A percentile compares a stretch with the other conserved stretches of the same genome.
phyloP scores from a whole-genome alignment of 208 protist species.

The Naegleria fowleri region DNA sequence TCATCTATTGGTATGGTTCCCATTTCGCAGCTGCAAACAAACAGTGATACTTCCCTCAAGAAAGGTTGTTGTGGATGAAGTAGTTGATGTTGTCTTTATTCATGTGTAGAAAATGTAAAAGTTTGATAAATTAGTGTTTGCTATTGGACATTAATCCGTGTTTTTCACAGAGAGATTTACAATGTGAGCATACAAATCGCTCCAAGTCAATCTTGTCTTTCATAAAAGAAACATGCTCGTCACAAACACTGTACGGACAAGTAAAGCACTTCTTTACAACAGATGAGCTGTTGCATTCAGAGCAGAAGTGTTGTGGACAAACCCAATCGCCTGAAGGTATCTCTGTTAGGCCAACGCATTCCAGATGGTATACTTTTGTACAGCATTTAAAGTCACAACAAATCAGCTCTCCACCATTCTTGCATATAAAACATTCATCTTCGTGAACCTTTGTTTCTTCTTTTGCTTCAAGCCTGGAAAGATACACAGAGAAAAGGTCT shows the following conservation, averaged over 20 bases:
- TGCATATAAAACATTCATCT: slow-evolving; percentile 22
- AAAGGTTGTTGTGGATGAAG: neutral
- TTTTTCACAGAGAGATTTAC: neutral
- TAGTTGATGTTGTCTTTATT: no score
- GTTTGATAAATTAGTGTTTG: no score
- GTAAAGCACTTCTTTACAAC: neutral
- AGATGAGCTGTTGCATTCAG: neutral
- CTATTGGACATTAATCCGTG: no score
- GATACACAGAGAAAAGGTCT: neutral
- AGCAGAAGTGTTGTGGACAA: neutral
- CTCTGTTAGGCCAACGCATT: neutral
- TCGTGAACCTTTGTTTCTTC: neutral
- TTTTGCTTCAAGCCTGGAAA: neutral
- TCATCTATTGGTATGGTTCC: neutral
- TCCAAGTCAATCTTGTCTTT: neutral
- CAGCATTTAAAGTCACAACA: neutral
- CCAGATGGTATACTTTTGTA: neutral
- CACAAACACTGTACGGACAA: neutral
- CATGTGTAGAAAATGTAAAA: no score
- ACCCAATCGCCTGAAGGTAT: neutral
- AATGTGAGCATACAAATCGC: neutral
- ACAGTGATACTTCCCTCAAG: neutral
- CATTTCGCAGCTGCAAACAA: neutral
- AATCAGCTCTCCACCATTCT: neutral
- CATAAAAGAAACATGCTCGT: neutral